Evolutionary conservation across 225 moss, liverwort and hornwort species (phyloP), one percentile per base, ranked within the genome.

Genomic region (Bryum argenteum): DNA sequence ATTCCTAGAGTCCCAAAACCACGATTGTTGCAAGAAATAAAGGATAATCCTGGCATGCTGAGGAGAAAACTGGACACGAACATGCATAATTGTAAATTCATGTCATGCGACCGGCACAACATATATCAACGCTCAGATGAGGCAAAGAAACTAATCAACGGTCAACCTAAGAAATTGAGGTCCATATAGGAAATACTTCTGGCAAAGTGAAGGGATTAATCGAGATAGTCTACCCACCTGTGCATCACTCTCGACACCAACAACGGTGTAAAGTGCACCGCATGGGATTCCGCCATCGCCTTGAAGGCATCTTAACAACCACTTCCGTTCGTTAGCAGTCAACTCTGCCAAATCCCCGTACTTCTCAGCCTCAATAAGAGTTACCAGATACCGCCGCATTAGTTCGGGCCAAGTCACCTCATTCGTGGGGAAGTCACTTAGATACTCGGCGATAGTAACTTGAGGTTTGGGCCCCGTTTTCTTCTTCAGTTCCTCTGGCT

Each of bases 211-310:
- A 50, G 55, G 68, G 50, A 55, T 56, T 58, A 68, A 68, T 17
- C 38, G 68, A 68, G 45, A 33, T 18, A 58, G 70, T 21, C 41
- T 65, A 43, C 89, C 52, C 73, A 98, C 97, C 94, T 99, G 98
- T 44, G 98, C 94, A 82, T 99, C 98, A 77, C 91, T 91, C 81
- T 94, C 98, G 54, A 91, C 92, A 76, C 94, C 92, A 73, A 92
- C 89, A 51, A 94, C 89, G 65, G 89, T 89, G 69, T 89, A 95
- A 12, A 91, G 79, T 54, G 88, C 98, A 71, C 98, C 98, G 78
- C 90, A 92, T 53, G 92, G 88, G 77, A 94, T 92, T 71, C 98
- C 98, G 60, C 98, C 98, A 76, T 99, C 98, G 48, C 98, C 98
- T 83, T 99, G 98, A 73, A 94, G 88, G 76, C 94, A 92, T 72